Evolutionary conservation across 2,329 filamentous ascomycete genomes (phyloP), one percentile per base, ranked within the genome.

Genomic region (Trichoderma cornu-damae): DNA sequence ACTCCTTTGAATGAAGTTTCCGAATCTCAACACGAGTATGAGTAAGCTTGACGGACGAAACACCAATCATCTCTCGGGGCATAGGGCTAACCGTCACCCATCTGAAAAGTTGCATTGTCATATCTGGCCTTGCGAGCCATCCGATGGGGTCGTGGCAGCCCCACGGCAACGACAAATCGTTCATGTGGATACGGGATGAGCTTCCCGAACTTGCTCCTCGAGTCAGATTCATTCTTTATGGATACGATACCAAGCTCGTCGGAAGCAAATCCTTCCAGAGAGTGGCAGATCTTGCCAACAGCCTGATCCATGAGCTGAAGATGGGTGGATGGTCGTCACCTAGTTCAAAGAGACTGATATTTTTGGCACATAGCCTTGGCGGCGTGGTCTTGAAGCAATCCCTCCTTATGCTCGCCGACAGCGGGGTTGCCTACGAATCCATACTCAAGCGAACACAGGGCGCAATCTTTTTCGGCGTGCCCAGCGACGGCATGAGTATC

Each of bases 81-180:
- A n/a, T n/a, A n/a, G n/a, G n/a, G n/a, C n/a, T n/a, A n/a, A n/a
- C n/a, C n/a, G n/a, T n/a, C n/a, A n/a, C n/a, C n/a, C n/a, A n/a
- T n/a, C n/a, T n/a, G n/a, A n/a, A n/a, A 7, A 57, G 60, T 14
- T 59, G 59, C 11, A 46, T 61, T 16, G 52, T 55, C 22, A 37
- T 61, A 4, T 61, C 59, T 1, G 59, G 59, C 1, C 50, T 59
- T 3, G 50, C 30, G 3, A 54, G 51, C 24, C 59, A 61, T n/a
- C 51, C 59, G 4, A 51, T 61, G 26, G 51, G 57, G 20, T 59
- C 59, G 9, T 61, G 59, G 59, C 57, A 59, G 18, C 57, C 57
- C 7, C 38, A 24, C 6, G 51, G 35, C 16, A 14, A 16, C 0
- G 42, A 61, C 14, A 59, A 61, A 11, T 57, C 47, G 0, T 61